phyloP scores from a whole-genome alignment of 2,329 filamentous ascomycete species.

The Fusarium buxicola region DNA sequence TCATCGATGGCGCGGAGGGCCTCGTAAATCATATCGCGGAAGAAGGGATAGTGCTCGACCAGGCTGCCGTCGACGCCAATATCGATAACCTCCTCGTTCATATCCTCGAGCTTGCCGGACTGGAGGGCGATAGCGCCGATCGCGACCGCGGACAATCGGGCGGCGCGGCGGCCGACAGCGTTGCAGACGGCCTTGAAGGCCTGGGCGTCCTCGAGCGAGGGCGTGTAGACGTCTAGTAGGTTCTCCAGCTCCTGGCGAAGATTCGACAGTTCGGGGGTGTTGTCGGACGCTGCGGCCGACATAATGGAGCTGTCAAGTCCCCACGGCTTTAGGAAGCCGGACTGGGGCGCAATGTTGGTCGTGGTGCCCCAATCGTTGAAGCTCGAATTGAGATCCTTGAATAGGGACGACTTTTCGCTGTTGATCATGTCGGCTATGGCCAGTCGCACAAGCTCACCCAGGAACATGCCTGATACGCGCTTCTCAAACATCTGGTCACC shows the following conservation, averaged over 20 bases:
- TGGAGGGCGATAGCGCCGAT: constrained; percentile 87
- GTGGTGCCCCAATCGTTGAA: constrained; percentile 77
- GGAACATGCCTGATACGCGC: constrained; percentile 96
- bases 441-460: constrained; percentile 91
- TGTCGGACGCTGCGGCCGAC: constrained; percentile 86
- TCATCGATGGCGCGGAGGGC: constrained; percentile 80
- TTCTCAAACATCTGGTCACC: constrained; percentile 99
- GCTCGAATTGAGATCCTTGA: constrained; percentile 79
- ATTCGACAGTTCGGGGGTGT: constrained; percentile 75
- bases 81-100: constrained; percentile 79
- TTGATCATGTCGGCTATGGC: constrained; percentile 79
- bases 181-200: constrained; percentile 86
- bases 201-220: constrained; percentile 85
- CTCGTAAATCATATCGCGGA: constrained; percentile 88
- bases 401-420: constrained; percentile 74
- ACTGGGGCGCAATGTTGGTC: constrained; percentile 73
- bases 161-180: constrained; percentile 88
- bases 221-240: constrained; percentile 78
- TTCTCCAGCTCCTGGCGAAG: constrained; percentile 83
- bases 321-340: constrained; percentile 82
- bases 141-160: constrained; percentile 87
- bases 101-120: constrained; percentile 75
- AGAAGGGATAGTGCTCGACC: constrained; percentile 95
- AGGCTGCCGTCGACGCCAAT: constrained; percentile 95
- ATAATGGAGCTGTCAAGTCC: constrained; percentile 92